Conservation (phyloP, 495 filamentous ascomycete species). For the Oidiodendron maius region DNA sequence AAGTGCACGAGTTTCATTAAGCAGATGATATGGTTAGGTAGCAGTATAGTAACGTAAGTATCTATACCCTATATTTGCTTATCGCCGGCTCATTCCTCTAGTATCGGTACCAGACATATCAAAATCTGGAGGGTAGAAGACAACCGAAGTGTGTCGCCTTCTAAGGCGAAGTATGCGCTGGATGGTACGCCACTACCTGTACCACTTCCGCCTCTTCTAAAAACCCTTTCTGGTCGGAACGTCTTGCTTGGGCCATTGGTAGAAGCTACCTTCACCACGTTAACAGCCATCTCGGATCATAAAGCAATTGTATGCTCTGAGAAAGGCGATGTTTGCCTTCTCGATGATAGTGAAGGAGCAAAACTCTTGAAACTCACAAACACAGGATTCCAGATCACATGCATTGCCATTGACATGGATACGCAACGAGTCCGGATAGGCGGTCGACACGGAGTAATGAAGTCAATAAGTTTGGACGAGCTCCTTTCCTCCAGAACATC, state of each 20-base stretch:
- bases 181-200: conserved; percentile 28
- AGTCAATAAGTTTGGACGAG: conserved; percentile 33
- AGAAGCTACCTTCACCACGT: conserved; percentile 76
- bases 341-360: conserved; percentile 70
- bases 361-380: conserved; percentile 58
- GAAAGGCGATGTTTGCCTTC: conserved; percentile 65
- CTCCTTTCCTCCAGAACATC: conserved; percentile 13
- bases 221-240: conserved; percentile 55
- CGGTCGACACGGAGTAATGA: conserved; percentile 39
- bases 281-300: conserved; percentile 64
- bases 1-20: conserved; percentile 83
- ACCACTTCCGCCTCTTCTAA: conserved; percentile 23
- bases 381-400: conserved; percentile 56
- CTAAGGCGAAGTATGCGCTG: conserved; percentile 38
- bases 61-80: conserved; percentile 1
- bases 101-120: conserved; percentile 81
- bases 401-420: conserved; percentile 53
- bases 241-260: conserved; percentile 70
- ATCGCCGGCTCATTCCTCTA: conserved; percentile 35
- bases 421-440: conserved; percentile 48
- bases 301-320: conserved; percentile 69
- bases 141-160: conserved; percentile 34
- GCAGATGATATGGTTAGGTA: conserved; percentile 75
- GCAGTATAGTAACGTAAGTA: conserved; percentile 54
- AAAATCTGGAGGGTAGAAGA: conserved; percentile 89